A percentile compares a stretch with the other conserved stretches of the same genome.
Evolutionary conservation across 208 protist species (phyloP).

Genomic region (Trypanosoma lewisi): DNA sequence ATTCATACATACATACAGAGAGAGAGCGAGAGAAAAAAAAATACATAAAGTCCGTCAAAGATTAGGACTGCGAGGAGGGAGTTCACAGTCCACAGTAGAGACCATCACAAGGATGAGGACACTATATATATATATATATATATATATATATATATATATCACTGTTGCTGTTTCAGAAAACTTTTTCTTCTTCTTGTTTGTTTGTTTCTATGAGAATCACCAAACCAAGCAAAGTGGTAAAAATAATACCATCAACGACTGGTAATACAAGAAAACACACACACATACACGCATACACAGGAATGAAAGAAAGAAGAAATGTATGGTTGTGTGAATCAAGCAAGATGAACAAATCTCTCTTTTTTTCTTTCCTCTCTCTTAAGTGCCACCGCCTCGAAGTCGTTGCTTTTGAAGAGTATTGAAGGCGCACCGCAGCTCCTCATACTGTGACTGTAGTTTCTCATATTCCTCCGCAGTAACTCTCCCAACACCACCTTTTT

Average conservation of each 20-base stretch:
- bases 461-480: conserved; percentile 5
- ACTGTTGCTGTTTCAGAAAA: too few species aligned
- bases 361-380: neutral
- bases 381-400: neutral
- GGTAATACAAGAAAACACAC: neutral
- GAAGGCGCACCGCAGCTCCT: conserved; percentile 23
- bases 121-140: too few species aligned
- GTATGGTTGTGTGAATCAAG: too few species aligned
- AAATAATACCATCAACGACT: neutral
- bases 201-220: neutral
- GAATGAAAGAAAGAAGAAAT: conserved; percentile 21
- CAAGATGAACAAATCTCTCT: neutral
- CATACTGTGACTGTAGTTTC: conserved; percentile 17
- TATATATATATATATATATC: too few species aligned
- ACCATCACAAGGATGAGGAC: too few species aligned
- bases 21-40: too few species aligned
- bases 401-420: conserved; percentile 21
- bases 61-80: too few species aligned
- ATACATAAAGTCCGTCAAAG: too few species aligned
- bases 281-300: conserved; percentile 13
- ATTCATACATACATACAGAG: too few species aligned
- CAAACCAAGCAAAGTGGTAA: conserved; percentile 2
- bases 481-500: neutral
- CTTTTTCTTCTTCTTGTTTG: neutral
- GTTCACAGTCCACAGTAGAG: too few species aligned